Percentiles rank a stretch among this genome's conserved stretches.
These are phyloP conservation scores for Candida yuanshanica DNA, from an alignment of 805 yeast species.

Conservation along the genomic window DNA sequence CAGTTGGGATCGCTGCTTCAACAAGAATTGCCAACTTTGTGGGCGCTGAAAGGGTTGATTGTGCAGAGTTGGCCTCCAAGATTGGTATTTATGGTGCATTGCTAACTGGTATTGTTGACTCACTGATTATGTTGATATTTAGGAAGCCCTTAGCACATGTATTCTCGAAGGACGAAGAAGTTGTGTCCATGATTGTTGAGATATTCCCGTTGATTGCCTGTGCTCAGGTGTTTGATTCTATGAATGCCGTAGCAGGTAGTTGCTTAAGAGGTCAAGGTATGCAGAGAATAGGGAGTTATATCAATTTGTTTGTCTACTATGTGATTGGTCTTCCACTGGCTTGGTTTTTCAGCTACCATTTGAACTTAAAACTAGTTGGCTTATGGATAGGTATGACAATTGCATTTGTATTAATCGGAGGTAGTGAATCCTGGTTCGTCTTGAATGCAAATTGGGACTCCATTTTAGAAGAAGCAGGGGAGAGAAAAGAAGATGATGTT, in stretches of 20 bases:
- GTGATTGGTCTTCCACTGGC: conserved; percentile 68
- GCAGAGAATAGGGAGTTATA: conserved; percentile 68
- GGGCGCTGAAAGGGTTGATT: conserved; percentile 47
- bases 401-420: conserved; percentile 46
- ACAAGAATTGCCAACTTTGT: conserved; percentile 70
- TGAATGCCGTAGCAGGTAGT: conserved; percentile 74
- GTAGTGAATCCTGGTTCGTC: conserved; percentile 43
- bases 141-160: conserved; percentile 46
- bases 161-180: conserved; percentile 59
- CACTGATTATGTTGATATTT: conserved; percentile 41
- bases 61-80: conserved; percentile 39
- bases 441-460: conserved; percentile 46
- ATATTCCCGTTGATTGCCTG: conserved; percentile 59
- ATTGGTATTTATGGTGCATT: conserved; percentile 40
- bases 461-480: conserved; percentile 40
- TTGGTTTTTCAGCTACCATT: conserved; percentile 46
- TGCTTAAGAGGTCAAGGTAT: conserved; percentile 81
- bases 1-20: conserved; percentile 62
- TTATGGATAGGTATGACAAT: conserved; percentile 74
- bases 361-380: conserved; percentile 48
- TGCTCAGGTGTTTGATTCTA: conserved; percentile 65
- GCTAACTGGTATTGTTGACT: conserved; percentile 44
- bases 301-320: conserved; percentile 67
- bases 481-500: conserved; percentile 26
- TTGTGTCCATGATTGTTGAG: conserved; percentile 44